Percentiles rank a stretch among this genome's conserved stretches.
Conservation (phyloP, 495 filamentous ascomycete species). For the Neurospora sp. region DNA sequence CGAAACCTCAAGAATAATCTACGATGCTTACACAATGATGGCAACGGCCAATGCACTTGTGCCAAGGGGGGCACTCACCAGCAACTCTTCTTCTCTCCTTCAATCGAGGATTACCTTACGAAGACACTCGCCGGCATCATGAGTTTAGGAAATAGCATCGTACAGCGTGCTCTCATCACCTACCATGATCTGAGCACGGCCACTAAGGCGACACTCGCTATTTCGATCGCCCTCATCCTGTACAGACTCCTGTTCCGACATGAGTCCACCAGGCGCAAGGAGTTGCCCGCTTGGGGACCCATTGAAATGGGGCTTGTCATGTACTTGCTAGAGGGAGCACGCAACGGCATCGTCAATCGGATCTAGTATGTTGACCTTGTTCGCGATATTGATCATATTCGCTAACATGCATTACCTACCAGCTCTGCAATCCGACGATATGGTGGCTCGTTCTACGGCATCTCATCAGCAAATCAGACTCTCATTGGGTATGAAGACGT, state of each 20-base stretch:
- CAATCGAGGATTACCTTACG: neutral
- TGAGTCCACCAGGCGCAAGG: neutral
- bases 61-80: neutral
- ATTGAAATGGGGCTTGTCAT: neutral
- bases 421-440: neutral
- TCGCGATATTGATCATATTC: neutral
- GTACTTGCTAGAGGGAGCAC: neutral
- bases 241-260: neutral
- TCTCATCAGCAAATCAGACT: slow-evolving; percentile 1
- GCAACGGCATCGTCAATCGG: neutral
- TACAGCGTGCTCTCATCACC: neutral
- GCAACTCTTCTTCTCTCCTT: neutral
- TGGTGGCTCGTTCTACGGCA: slow-evolving; percentile 1
- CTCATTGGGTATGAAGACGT: neutral
- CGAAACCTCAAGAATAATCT: neutral
- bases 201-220: neutral
- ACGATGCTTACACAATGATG: no score
- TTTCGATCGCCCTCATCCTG: neutral
- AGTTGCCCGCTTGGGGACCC: neutral
- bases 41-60: neutral
- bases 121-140: neutral
- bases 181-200: neutral
- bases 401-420: neutral
- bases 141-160: neutral
- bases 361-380: neutral